Base-by-base conservation (phyloP, 345 rosid species). In the Arabidopsis suecica region DNA sequence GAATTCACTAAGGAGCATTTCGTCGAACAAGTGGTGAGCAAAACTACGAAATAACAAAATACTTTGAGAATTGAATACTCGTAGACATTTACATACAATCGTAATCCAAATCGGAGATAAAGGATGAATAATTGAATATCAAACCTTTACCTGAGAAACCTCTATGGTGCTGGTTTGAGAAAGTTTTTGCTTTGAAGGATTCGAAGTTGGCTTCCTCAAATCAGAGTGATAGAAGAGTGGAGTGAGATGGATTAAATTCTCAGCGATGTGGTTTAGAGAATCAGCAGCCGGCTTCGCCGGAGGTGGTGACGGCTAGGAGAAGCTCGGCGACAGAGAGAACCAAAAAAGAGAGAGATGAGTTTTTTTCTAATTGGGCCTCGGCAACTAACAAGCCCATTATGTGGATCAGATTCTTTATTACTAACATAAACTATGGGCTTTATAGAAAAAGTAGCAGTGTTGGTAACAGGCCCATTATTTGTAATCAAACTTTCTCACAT, bases 11-110 rank as follows among this genome's bases (percentile, higher is more conserved):
- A 25, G 68, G 16, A 22, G 50, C 72, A 68, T 53, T 68, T 68
- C 14, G 16, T 68, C 61, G 72, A 53, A 38, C 72, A 53, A 9
- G 25, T 68, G 72, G 72, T 53, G 72, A 14, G 2, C 61, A 51
- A 38, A 38, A 3, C n/a, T 42, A 5, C 30, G 49, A 62, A 30
- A 14, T 12, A 9, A 42, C 30, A 55, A 28, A 54, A 9, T 40
- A 40, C 7, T 45, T 45, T 45, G 50, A 1, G 7, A 22, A 23
- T 5, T 25, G n/a, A 8, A 53, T 11, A 23, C 58, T 5, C 34
- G 50, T 23, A 13, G 30, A 65, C 16, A 16, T 32, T 45, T 3
- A 16, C 28, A 30, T 47, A 32, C 6, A 28, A 28, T 30, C 1
- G 8, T 16, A 41, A 5, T n/a, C 9, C 1, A 12, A 5, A 11